These are phyloP conservation scores for Cinchona pubescens DNA, from an alignment of 257 asterid genomes.

Conservation along the genomic window DNA sequence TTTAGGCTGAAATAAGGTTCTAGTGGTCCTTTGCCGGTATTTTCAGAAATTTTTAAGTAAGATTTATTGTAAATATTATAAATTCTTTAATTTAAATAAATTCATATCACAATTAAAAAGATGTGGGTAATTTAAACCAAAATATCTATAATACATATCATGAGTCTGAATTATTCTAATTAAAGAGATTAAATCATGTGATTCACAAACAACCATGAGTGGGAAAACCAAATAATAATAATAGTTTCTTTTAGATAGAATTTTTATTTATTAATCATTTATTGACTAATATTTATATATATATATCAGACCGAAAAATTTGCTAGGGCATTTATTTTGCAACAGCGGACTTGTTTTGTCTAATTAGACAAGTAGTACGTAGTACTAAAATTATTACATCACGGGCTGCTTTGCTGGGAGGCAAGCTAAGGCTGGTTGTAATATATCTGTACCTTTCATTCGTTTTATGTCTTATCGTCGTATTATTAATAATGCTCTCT, in stretches of 20 bases:
- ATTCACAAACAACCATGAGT: not conserved
- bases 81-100: no score
- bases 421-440: not conserved
- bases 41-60: no score
- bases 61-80: no score
- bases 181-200: not conserved
- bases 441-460: not conserved
- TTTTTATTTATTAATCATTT: no score
- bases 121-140: no score
- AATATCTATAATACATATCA: no score
- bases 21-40: not conserved
- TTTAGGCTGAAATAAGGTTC: not conserved
- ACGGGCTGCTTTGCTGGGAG: not conserved
- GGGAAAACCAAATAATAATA: not conserved
- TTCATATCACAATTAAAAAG: no score
- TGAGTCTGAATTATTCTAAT: no score
- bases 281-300: no score
- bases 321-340: no score
- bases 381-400: not conserved
- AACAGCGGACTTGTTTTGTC: slow-evolving; percentile 4
- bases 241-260: no score
- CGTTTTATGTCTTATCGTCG: not conserved
- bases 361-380: slow-evolving; percentile 8
- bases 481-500: not conserved
- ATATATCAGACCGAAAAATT: no score